These are phyloP conservation scores for Agrocybe pediades DNA, from an alignment of 768 basidiomycete genomes.

Conservation along the genomic window DNA sequence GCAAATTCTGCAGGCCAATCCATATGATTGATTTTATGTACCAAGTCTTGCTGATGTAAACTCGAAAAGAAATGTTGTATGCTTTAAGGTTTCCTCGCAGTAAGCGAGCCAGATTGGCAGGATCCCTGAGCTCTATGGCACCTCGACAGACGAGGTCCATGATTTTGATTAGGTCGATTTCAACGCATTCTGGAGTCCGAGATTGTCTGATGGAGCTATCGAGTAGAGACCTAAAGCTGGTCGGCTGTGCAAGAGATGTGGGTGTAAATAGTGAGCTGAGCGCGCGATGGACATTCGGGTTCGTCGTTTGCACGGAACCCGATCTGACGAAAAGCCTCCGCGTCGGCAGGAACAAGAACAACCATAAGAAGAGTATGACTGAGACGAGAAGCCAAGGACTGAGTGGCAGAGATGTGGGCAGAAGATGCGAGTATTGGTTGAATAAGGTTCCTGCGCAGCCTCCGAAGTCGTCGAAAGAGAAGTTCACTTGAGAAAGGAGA, in stretches of 20 bases:
- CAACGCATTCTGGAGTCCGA: conserved; percentile 1
- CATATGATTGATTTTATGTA: conserved; percentile 37
- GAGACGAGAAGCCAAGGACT: too few species aligned
- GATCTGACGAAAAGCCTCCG: too few species aligned
- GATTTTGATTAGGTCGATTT: conserved; percentile 32
- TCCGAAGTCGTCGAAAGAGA: too few species aligned
- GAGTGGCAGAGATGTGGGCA: too few species aligned
- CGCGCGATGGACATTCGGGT: conserved; percentile 27
- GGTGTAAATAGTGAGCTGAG: conserved; percentile 45
- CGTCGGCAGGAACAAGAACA: too few species aligned
- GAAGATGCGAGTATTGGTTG: too few species aligned
- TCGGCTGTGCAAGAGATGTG: conserved; percentile 46
- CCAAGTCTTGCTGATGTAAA: conserved; percentile 33
- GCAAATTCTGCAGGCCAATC: conserved; percentile 25
- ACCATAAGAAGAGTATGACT: too few species aligned
- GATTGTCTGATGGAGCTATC: conserved; percentile 4
- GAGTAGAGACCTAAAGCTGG: conserved; percentile 33
- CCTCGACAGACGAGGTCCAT: conserved; percentile 38
- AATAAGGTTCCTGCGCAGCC: too few species aligned
- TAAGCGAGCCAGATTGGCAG: conserved; percentile 38
- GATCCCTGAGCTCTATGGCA: conserved; percentile 45
- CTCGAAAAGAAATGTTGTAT: conserved; percentile 38
- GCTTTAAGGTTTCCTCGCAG: conserved; percentile 31
- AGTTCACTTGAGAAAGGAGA: too few species aligned
- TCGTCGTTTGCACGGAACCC: neutral